Percentiles rank a stretch among this genome's conserved stretches.
These are phyloP conservation scores for Pterula multifida DNA, from an alignment of 1,284 basidiomycete genomes.

Conservation along the genomic window DNA sequence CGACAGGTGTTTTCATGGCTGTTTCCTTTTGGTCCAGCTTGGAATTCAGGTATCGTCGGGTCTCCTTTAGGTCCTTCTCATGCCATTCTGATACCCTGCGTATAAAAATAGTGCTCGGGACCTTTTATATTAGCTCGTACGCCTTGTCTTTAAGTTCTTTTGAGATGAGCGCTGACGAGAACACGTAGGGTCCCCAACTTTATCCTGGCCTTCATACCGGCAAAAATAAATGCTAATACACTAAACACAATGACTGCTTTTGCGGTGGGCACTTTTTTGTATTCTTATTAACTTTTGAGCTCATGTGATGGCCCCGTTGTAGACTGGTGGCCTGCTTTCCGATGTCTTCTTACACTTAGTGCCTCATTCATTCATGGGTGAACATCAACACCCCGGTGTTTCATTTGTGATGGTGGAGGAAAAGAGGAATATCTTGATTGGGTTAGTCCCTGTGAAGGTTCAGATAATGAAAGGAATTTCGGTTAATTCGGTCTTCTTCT, in stretches of 20 bases:
- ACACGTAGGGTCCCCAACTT: conserved; percentile 75
- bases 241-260: conserved; percentile 88
- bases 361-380: conserved; percentile 83
- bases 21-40: conserved; percentile 80
- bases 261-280: conserved; percentile 37
- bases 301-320: conserved; percentile 10
- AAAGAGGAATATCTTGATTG: conserved; percentile 80
- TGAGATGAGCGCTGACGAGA: conserved; percentile 11
- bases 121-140: conserved; percentile 90
- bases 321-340: conserved; percentile 83
- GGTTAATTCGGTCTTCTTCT: conserved; percentile 2
- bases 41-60: conserved; percentile 33
- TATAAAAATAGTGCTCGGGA: conserved; percentile 45
- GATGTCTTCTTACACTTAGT: conserved; percentile 86
- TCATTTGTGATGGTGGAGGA: conserved; percentile 77
- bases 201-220: conserved; percentile 82
- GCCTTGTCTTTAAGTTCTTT: conserved; percentile 17
- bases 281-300: conserved; percentile 6
- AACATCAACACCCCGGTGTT: conserved; percentile 56
- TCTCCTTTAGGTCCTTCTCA: conserved; percentile 9
- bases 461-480: conserved; percentile 7
- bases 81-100: conserved; percentile 17
- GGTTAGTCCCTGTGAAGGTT: conserved; percentile 31
- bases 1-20: conserved; percentile 65
- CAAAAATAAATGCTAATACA: conserved; percentile 70